phyloP scores from a whole-genome alignment of 208 protist species.

The Leishmania guyanensis region DNA sequence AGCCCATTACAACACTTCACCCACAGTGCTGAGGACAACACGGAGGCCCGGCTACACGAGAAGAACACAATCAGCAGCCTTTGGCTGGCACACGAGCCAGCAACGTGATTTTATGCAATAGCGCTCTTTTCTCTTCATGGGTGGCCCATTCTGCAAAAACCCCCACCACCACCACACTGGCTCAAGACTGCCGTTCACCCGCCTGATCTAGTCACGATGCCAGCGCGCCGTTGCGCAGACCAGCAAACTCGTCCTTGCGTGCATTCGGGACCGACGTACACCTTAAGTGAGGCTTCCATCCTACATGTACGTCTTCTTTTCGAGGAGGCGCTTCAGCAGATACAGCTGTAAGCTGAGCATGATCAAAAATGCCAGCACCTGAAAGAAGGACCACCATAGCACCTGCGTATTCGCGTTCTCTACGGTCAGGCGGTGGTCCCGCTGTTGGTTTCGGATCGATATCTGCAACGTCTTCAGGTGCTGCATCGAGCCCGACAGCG shows the following conservation, averaged over 20 bases:
- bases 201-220: background rate
- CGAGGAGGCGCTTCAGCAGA: conserved; percentile 80
- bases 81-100: background rate
- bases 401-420: conserved; percentile 63
- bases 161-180: background rate
- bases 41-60: background rate
- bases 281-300: background rate
- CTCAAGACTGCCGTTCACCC: background rate
- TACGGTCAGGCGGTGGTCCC: conserved; percentile 68
- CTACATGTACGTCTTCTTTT: conserved; percentile 75
- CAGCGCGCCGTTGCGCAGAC: background rate
- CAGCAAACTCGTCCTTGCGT: no score
- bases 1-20: background rate
- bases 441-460: conserved; percentile 51
- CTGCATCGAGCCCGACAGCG: conserved; percentile 36
- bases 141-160: background rate
- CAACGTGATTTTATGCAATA: background rate
- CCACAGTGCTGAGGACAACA: background rate
- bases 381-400: conserved; percentile 74
- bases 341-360: conserved; percentile 78
- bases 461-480: conserved; percentile 57
- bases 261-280: background rate
- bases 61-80: background rate
- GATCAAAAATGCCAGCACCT: conserved; percentile 57
- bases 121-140: background rate